Percentiles rank a stretch among this genome's conserved stretches.
Evolutionary conservation across 805 yeast genomes (phyloP).

Genomic region (Wickerhamiella nectarea): DNA sequence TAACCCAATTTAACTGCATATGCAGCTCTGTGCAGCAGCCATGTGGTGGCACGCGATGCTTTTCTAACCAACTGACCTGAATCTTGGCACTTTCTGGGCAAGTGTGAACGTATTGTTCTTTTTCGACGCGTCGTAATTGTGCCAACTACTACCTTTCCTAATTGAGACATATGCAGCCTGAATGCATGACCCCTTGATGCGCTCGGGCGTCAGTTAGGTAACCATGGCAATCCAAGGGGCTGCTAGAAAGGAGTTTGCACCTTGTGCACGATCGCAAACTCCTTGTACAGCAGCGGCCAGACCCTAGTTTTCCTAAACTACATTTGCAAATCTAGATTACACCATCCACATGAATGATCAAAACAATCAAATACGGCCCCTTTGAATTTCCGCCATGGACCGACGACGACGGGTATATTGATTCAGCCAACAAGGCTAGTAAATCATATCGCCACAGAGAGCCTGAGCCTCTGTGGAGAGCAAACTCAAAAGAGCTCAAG

Average conservation of each 20-base stretch:
- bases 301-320: too few species aligned
- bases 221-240: background rate
- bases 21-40: background rate
- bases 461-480: conserved; percentile 15
- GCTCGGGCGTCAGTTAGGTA: background rate
- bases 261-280: too few species aligned
- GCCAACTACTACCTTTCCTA: background rate
- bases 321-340: background rate
- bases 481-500: conserved; percentile 11
- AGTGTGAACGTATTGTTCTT: too few species aligned
- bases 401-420: conserved; percentile 69
- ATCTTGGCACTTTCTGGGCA: too few species aligned
- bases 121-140: too few species aligned
- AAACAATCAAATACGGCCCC: conserved; percentile 52
- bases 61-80: too few species aligned
- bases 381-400: conserved; percentile 72
- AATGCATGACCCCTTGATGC: background rate
- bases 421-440: conserved; percentile 23
- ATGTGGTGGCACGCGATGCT: background rate
- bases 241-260: too few species aligned
- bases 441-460: conserved; percentile 19
- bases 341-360: conserved; percentile 38
- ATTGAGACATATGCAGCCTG: background rate
- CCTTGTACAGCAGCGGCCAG: background rate
- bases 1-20: conserved; percentile 3